Conservation (phyloP, 2,329 filamentous ascomycete species). For the Dothidotthia symphoricarpi region DNA sequence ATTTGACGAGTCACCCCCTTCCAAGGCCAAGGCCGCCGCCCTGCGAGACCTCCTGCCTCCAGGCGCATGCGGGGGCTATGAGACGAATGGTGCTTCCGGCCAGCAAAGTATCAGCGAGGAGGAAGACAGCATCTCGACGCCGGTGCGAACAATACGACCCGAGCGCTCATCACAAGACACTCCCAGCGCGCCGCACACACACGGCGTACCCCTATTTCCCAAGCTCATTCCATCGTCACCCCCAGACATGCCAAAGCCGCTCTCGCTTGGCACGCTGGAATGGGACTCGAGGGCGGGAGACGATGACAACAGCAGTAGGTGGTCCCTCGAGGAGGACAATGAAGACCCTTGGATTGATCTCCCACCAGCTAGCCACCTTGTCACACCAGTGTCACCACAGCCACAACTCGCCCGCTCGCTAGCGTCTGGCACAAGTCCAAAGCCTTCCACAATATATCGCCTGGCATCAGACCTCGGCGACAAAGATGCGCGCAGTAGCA, state of each 20-base stretch:
- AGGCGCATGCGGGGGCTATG: conserved; percentile 44
- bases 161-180: conserved; percentile 38
- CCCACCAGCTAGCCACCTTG: conserved; percentile 32
- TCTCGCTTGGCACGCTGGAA: conserved; percentile 43
- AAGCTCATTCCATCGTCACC: conserved; percentile 47
- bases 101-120: conserved; percentile 51
- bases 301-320: conserved; percentile 42
- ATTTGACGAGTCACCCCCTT: conserved; percentile 71
- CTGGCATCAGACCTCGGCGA: conserved; percentile 39
- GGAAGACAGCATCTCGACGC: conserved; percentile 52
- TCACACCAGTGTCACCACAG: conserved; percentile 33
- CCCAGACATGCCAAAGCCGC: conserved; percentile 45
- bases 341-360: conserved; percentile 43
- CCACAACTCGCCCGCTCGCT: conserved; percentile 35
- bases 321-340: conserved; percentile 44
- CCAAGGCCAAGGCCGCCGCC: conserved; percentile 45
- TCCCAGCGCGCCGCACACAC: conserved; percentile 32
- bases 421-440: conserved; percentile 35
- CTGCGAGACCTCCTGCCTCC: conserved; percentile 52
- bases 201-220: conserved; percentile 40
- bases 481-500: conserved; percentile 57
- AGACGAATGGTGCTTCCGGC: conserved; percentile 32
- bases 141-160: conserved; percentile 45
- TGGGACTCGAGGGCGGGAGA: conserved; percentile 42
- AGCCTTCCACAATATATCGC: conserved; percentile 41